A percentile compares a stretch with the other conserved stretches of the same genome.
These are phyloP conservation scores for Sextonia rubra DNA, from an alignment of 164 flowering plant species.

Conservation along the genomic window DNA sequence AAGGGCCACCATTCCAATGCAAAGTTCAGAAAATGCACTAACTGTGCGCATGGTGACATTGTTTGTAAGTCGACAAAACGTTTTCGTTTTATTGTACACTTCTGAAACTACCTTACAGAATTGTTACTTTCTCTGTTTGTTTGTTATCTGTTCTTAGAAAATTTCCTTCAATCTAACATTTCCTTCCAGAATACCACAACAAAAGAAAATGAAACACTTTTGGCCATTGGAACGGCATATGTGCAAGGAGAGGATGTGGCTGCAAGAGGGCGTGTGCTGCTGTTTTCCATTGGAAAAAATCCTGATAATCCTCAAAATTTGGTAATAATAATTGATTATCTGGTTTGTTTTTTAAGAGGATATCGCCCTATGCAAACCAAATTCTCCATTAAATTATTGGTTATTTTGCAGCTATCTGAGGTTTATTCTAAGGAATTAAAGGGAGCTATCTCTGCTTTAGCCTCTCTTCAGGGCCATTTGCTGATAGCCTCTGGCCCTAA, in stretches of 20 bases:
- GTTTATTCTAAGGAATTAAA: slow-evolving; percentile 92
- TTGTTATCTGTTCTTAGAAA: neutral
- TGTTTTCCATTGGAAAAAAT: slow-evolving; percentile 63
- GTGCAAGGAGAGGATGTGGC: slow-evolving; percentile 99
- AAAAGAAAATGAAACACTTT: slow-evolving; percentile 82
- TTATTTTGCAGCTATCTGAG: slow-evolving; percentile 63
- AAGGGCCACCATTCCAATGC: slow-evolving; percentile 88
- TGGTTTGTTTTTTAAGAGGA: slow-evolving; percentile 32
- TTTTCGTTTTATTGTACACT: neutral
- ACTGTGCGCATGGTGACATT: slow-evolving; percentile 89
- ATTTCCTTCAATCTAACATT: neutral
- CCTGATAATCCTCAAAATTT: slow-evolving; percentile 57
- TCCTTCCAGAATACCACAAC: slow-evolving; percentile 64
- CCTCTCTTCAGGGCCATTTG: slow-evolving; percentile 93
- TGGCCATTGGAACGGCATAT: slow-evolving; percentile 96
- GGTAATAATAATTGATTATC: slow-evolving; percentile 37
- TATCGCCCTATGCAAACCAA: neutral
- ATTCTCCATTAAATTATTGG: neutral
- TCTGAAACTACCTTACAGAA: neutral
- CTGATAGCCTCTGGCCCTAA: slow-evolving; percentile 96
- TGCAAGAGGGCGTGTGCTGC: slow-evolving; percentile 87
- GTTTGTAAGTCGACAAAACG: slow-evolving; percentile 43
- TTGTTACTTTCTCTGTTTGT: neutral
- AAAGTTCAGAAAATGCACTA: slow-evolving; percentile 87
- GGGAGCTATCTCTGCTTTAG: slow-evolving; percentile 96